Evolutionary conservation across 768 basidiomycete genomes (phyloP).

Genomic region (Calvatia gigantea): DNA sequence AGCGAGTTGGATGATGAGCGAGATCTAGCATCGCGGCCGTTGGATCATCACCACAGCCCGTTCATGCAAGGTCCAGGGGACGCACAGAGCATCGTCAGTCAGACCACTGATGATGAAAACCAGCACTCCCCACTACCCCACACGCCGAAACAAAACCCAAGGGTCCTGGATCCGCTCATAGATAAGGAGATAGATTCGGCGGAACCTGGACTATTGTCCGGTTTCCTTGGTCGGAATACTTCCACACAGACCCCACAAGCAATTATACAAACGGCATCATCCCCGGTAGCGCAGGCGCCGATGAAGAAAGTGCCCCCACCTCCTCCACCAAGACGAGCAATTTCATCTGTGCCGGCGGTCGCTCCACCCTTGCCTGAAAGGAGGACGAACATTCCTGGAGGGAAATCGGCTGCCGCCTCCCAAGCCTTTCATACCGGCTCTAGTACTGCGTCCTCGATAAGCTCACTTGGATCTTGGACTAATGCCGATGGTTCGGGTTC

Average conservation of each 20-base stretch:
- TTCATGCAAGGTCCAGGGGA: slow-evolving; percentile 42
- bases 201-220: neutral
- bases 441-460: slow-evolving; percentile 3
- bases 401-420: too few species aligned
- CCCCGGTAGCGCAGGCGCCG: slow-evolving; percentile 11
- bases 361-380: slow-evolving; percentile 50
- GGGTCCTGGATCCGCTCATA: neutral
- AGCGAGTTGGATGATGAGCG: slow-evolving; percentile 45
- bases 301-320: slow-evolving; percentile 57
- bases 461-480: slow-evolving; percentile 17
- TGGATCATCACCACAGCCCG: slow-evolving; percentile 40
- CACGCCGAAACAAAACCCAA: slow-evolving; percentile 1
- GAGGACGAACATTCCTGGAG: slow-evolving; percentile 12
- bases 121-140: slow-evolving; percentile 21
- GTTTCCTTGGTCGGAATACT: neutral
- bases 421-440: too few species aligned
- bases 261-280: neutral
- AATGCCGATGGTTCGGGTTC: slow-evolving; percentile 26
- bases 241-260: neutral
- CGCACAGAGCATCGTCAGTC: slow-evolving; percentile 23
- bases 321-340: slow-evolving; percentile 53
- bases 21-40: slow-evolving; percentile 41
- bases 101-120: slow-evolving; percentile 43
- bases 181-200: neutral
- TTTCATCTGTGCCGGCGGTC: slow-evolving; percentile 21